Evolutionary conservation across 2,329 filamentous ascomycete genomes (phyloP).

Genomic region (Cladobotryum mycophilum): DNA sequence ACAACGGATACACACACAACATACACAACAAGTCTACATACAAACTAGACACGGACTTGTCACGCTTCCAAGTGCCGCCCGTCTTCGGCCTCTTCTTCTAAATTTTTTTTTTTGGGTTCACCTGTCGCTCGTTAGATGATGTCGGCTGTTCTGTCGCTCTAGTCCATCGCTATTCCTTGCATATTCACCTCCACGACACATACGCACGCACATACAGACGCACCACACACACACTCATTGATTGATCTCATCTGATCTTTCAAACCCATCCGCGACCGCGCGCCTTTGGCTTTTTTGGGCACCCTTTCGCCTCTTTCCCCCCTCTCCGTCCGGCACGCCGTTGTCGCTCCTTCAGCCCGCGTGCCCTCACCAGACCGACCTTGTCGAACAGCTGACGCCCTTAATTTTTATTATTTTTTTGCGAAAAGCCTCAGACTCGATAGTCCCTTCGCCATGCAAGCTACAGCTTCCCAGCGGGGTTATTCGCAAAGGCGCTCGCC

Average conservation of each 20-base stretch:
- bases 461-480: conserved; percentile 43
- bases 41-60: too few relatives aligned
- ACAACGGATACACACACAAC: too few relatives aligned
- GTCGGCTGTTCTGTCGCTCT: too few relatives aligned
- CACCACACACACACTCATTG: too few relatives aligned
- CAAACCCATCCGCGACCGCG: not conserved
- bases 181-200: too few relatives aligned
- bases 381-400: not conserved
- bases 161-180: too few relatives aligned
- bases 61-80: too few relatives aligned
- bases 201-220: too few relatives aligned
- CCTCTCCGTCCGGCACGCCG: not conserved
- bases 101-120: not conserved
- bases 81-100: not conserved
- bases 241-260: not conserved
- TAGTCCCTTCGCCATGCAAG: conserved; percentile 38
- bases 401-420: not conserved
- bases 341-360: not conserved
- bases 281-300: not conserved
- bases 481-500: conserved; percentile 56
- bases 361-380: not conserved
- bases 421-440: not conserved
- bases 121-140: conserved; percentile 6
- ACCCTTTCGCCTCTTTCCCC: not conserved
- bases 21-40: too few relatives aligned